Conservation (phyloP, 1,284 basidiomycete genomes). For the Rhodotorula sp. region DNA sequence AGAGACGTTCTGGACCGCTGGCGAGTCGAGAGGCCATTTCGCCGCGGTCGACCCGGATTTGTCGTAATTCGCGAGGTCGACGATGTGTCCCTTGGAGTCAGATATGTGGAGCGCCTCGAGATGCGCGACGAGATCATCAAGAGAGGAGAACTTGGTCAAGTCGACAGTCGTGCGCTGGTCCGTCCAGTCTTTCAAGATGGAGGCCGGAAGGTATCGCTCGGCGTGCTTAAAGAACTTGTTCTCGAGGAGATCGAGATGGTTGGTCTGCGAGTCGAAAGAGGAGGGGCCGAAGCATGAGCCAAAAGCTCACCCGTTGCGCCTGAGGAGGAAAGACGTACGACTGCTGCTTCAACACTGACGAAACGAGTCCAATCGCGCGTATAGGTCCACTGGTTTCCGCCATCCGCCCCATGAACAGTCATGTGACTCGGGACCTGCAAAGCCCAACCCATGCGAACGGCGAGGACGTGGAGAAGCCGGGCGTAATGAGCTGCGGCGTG, state of each 20-base stretch:
- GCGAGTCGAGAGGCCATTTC: neutral
- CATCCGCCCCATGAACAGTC: neutral
- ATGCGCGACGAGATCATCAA: neutral
- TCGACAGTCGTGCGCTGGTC: neutral
- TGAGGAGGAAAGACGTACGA: neutral
- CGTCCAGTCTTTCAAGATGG: neutral
- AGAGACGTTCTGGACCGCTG: neutral
- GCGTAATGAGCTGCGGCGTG: neutral
- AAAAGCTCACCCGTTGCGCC: too few relatives aligned
- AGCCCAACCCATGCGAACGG: neutral
- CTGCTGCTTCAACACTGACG: conserved; percentile 1
- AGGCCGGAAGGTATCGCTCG: neutral
- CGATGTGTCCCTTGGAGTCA: neutral
- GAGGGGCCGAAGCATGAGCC: too few relatives aligned
- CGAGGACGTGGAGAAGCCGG: neutral
- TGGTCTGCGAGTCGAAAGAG: neutral
- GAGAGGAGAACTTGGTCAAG: neutral
- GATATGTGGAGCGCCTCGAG: neutral
- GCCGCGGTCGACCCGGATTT: neutral
- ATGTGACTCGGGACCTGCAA: neutral
- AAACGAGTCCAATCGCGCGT: conserved; percentile 2
- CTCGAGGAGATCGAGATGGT: conserved; percentile 17
- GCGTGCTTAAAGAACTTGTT: conserved; percentile 9
- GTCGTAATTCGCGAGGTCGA: conserved; percentile 1
- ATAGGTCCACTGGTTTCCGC: neutral